Evolutionary conservation across 371 early-diverging fungal species (phyloP).

Genomic region (Umbelopsis sp.): DNA sequence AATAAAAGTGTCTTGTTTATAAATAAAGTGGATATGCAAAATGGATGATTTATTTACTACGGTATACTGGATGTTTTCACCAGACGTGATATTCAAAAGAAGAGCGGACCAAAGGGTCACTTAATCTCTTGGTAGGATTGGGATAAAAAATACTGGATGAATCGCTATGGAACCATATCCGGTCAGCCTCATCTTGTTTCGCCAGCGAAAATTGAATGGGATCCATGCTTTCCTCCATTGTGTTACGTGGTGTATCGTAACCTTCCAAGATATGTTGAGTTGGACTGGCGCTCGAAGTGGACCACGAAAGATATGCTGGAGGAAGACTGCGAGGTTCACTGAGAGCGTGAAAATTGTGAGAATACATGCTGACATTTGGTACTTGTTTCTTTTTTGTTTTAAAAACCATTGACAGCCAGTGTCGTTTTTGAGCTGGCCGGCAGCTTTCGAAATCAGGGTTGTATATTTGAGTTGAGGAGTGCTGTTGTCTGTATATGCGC

Average conservation of each 20-base stretch:
- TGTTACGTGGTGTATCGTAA: neutral
- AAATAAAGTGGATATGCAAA: neutral
- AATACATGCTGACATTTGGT: neutral
- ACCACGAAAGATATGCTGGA: conserved; percentile 6
- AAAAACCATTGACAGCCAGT: conserved; percentile 4
- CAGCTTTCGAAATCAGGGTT: neutral
- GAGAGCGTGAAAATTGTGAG: neutral
- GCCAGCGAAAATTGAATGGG: conserved; percentile 8
- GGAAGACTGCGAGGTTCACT: neutral
- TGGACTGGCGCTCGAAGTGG: neutral
- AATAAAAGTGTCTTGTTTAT: neutral
- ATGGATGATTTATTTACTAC: conserved; percentile 7
- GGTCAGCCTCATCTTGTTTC: conserved; percentile 14
- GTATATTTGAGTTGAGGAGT: neutral
- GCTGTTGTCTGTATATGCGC: neutral
- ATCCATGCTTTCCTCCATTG: conserved; percentile 11
- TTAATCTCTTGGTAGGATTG: conserved; percentile 4
- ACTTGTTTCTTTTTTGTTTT: neutral
- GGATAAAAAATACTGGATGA: conserved; percentile 1
- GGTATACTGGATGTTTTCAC: neutral
- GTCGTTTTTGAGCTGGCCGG: conserved; percentile 2
- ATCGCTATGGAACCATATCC: conserved; percentile 11
- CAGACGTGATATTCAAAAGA: conserved; percentile 11
- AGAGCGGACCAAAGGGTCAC: conserved; percentile 1
- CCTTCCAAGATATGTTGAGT: conserved; percentile 15